Conservation (phyloP, 345 rosid genomes). For the Eucalyptus guilfoylei region DNA sequence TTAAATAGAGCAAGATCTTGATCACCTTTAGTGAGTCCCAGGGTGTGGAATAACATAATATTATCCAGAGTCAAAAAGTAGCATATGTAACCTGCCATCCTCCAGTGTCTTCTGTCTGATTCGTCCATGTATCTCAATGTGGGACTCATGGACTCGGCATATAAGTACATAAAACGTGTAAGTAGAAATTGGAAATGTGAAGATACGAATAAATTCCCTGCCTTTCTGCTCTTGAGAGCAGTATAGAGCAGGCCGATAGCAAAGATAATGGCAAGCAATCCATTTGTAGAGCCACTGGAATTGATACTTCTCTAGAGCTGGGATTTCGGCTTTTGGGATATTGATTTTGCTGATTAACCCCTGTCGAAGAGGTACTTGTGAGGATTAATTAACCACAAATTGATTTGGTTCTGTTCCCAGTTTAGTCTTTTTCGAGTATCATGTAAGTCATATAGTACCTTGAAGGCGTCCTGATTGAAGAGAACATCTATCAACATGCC, state of each 20-base stretch:
- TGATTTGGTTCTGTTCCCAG: neutral
- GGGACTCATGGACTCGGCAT: neutral
- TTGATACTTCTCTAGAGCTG: slow-evolving; percentile 20
- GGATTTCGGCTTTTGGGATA: slow-evolving; percentile 19
- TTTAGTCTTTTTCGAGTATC: neutral
- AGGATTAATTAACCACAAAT: neutral
- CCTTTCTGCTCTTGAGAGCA: slow-evolving; percentile 46
- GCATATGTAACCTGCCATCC: neutral
- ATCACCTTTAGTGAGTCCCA: neutral
- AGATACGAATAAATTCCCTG: slow-evolving; percentile 4
- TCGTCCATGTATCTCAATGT: neutral
- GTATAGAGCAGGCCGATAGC: slow-evolving; percentile 39
- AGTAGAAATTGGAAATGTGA: neutral
- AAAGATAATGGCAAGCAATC: slow-evolving; percentile 57
- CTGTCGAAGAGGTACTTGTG: slow-evolving; percentile 5
- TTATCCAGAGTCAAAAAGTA: too few relatives aligned
- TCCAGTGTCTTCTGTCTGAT: neutral
- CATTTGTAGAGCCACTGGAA: slow-evolving; percentile 54
- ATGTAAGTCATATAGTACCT: slow-evolving; percentile 9
- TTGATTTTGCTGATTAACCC: slow-evolving; percentile 50
- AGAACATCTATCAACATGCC: slow-evolving; percentile 71
- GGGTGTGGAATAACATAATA: too few relatives aligned
- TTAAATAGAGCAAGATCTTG: neutral
- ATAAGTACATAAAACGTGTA: too few relatives aligned
- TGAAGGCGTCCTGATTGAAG: slow-evolving; percentile 69